Evolutionary conservation across 352 stramenopile species (phyloP).

Genomic region (Phytophthora megakarya): DNA sequence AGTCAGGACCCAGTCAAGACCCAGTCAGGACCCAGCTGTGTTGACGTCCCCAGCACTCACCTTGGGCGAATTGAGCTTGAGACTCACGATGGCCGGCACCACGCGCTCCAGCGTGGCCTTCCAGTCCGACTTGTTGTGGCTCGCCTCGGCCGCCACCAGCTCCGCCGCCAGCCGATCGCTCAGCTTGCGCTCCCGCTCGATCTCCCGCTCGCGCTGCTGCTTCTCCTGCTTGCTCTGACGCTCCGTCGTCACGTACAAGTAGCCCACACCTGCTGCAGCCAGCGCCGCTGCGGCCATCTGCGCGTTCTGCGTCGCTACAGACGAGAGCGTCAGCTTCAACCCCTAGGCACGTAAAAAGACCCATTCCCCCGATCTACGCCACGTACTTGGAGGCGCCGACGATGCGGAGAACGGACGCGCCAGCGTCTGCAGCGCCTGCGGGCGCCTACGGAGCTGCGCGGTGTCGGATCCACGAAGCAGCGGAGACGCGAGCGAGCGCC

Average conservation of each 20-base stretch:
- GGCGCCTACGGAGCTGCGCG: background rate
- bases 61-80: conserved; percentile 91
- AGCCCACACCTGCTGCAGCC: conserved; percentile 47
- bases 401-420: conserved; percentile 27
- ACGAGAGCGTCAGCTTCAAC: conserved; percentile 11
- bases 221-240: conserved; percentile 54
- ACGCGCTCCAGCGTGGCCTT: conserved; percentile 86
- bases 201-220: conserved; percentile 69
- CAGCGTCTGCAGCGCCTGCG: conserved; percentile 15
- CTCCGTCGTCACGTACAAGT: conserved; percentile 52
- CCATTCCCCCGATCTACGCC: background rate
- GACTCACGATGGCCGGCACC: conserved; percentile 83
- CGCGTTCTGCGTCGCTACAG: conserved; percentile 32
- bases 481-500: conserved; percentile 18
- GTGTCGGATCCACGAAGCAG: background rate
- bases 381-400: conserved; percentile 31
- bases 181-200: conserved; percentile 60
- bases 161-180: conserved; percentile 68
- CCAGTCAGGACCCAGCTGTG: conserved; percentile 9
- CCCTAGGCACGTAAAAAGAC: background rate
- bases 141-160: conserved; percentile 68
- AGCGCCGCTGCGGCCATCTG: conserved; percentile 35
- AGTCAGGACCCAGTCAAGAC: conserved; percentile 8
- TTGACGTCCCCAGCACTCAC: conserved; percentile 32
- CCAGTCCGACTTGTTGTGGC: conserved; percentile 75